A percentile compares a stretch with the other conserved stretches of the same genome.
Conservation (phyloP, 179 eudicot genomes). For the Kewa caespitosa region DNA sequence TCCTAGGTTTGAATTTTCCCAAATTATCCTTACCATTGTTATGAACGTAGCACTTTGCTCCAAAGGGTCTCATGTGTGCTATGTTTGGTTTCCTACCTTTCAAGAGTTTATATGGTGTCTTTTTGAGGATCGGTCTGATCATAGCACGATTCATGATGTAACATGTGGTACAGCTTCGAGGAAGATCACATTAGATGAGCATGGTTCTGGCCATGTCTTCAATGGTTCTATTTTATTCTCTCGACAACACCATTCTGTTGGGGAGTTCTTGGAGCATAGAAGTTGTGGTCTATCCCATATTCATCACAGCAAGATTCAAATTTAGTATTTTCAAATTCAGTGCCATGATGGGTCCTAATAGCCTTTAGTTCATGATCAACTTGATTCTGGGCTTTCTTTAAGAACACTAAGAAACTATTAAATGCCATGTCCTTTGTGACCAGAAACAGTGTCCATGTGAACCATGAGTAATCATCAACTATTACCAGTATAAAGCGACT, state of each 20-base stretch:
- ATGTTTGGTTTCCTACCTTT: background rate
- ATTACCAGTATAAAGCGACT: background rate
- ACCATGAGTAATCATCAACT: conserved; percentile 23
- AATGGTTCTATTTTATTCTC: conserved; percentile 1
- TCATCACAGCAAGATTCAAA: background rate
- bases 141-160: background rate
- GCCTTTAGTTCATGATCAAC: background rate
- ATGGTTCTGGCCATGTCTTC: conserved; percentile 10
- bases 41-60: background rate
- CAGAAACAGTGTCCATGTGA: conserved; percentile 13
- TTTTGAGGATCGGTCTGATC: background rate
- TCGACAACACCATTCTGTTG: conserved; percentile 11
- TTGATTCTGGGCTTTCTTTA: background rate
- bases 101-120: conserved; percentile 9
- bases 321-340: background rate
- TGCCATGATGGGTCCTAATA: conserved; percentile 12
- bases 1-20: background rate
- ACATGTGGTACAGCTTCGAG: background rate
- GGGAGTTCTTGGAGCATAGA: conserved; percentile 7
- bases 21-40: conserved; percentile 1
- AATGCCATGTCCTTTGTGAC: background rate
- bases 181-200: background rate
- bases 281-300: conserved; percentile 14
- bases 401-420: background rate
- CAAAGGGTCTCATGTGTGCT: background rate